Base-by-base conservation (phyloP, 2,329 filamentous ascomycete species). In the Emericellopsis atlantica region DNA sequence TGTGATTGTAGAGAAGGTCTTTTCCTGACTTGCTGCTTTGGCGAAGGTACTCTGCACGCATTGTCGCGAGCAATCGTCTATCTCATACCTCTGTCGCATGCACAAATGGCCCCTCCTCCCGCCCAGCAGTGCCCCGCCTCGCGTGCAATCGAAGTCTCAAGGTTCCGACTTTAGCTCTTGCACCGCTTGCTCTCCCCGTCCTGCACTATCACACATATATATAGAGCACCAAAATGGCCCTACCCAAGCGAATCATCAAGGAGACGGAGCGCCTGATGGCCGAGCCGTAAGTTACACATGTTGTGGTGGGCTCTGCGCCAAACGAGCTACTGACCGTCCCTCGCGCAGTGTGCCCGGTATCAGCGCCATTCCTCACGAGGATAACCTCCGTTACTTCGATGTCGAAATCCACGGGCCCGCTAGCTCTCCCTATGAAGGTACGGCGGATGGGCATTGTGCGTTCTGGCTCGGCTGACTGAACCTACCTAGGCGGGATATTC, bases 371-470 rank as follows among this genome's bases (percentile, higher is more conserved):
- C 93, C 93, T 38, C 92, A 96, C 61, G 88, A 95, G 54, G 92
- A 98, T 54, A 98, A 98, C 65, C 76, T 96, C 44, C 79, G 92
- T 52, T 98, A 98, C 65, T 98, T 98, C 55, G 93, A 98, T 60
- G 93, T 98, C 51, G 87, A 85, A 54, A 95, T 98, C 57, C 81
- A 95, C 57, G 90, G 90, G 6, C 90, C 90, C 18, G 79, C 81
- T 32, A 84, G 89, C 56, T 95, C 90, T 43, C 92, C 92, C 45
- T 96, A 96, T 58, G 89, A 96, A 72, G 87, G 90, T 93, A 56
- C 43, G 68, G 55, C 6, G 15, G 5, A 11, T 21, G n/a, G 9
- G 3, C n/a, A 22, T 14, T 7, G 24, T 26, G 11, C 18, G n/a
- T 21, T 21, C 36, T 4, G 9, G 6, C 18, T 21, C 21, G 21